Percentiles rank a stretch among this genome's conserved stretches.
Evolutionary conservation across 2,329 filamentous ascomycete species (phyloP).

Genomic region (Hirsutella minnesotensis): DNA sequence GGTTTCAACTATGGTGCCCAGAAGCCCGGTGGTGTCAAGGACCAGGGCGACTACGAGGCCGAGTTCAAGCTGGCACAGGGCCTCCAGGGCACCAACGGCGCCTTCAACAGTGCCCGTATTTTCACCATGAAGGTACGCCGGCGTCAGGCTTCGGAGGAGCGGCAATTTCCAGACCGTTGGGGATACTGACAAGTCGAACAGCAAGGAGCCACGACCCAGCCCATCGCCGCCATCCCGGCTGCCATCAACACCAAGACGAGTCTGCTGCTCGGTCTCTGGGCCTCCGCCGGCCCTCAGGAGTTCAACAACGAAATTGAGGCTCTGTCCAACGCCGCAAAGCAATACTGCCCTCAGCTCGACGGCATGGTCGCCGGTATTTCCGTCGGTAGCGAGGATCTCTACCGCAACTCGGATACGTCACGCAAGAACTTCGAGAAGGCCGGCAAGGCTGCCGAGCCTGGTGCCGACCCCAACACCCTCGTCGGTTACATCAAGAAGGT

Average conservation of each 20-base stretch:
- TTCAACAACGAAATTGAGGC: conserved; percentile 67
- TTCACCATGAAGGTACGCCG: conserved; percentile 53
- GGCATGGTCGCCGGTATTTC: conserved; percentile 69
- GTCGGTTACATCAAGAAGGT: conserved; percentile 61
- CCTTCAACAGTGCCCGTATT: conserved; percentile 58
- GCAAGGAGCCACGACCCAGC: conserved; percentile 53
- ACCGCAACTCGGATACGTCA: conserved; percentile 57
- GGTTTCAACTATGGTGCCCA: conserved; percentile 68
- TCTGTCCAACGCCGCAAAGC: conserved; percentile 53
- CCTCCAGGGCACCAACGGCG: conserved; percentile 49
- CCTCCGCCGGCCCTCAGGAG: conserved; percentile 49
- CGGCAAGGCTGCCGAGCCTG: conserved; percentile 45
- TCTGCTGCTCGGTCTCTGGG: conserved; percentile 77
- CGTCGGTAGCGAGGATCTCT: conserved; percentile 77
- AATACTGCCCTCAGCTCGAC: conserved; percentile 56
- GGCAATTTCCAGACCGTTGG: not conserved
- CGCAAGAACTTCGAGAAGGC: conserved; percentile 34
- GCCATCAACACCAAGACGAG: conserved; percentile 70
- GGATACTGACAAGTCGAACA: conserved; percentile 16
- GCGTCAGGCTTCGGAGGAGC: not conserved
- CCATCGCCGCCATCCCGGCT: conserved; percentile 66
- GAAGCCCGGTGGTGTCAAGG: conserved; percentile 46
- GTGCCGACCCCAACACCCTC: conserved; percentile 49
- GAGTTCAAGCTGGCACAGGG: conserved; percentile 55
- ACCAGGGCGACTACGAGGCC: conserved; percentile 53